Evolutionary conservation across 129 eudicot genomes (phyloP).

Genomic region (Ambrosia trifida): DNA sequence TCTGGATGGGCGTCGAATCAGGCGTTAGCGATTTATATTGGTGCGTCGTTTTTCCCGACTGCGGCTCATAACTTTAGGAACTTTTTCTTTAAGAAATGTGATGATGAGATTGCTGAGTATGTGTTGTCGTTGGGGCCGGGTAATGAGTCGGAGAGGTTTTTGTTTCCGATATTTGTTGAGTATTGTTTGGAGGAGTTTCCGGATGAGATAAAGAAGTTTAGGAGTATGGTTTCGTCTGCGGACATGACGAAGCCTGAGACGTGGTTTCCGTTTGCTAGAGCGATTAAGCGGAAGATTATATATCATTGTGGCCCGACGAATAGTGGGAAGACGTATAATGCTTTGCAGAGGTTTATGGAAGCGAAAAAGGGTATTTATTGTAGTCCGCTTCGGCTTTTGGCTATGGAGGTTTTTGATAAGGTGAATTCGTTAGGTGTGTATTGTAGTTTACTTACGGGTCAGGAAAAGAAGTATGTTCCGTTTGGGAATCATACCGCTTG

Average conservation of each 20-base stretch:
- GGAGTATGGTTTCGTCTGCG: constrained; percentile 71
- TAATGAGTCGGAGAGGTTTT: constrained; percentile 59
- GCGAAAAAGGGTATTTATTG: constrained; percentile 89
- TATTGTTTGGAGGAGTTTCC: constrained; percentile 72
- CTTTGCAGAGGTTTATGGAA: constrained; percentile 90
- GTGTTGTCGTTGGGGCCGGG: constrained; percentile 67
- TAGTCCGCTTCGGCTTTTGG: constrained; percentile 96
- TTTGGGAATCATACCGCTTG: constrained; percentile 87
- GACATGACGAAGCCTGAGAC: constrained; percentile 92
- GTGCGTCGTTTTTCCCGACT: constrained; percentile 71
- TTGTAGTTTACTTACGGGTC: constrained; percentile 90
- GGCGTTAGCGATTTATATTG: constrained; percentile 81
- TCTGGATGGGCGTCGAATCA: constrained; percentile 93
- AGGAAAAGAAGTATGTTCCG: constrained; percentile 82
- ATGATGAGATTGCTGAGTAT: constrained; percentile 43
- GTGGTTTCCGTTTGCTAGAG: constrained; percentile 99
- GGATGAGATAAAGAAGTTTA: constrained; percentile 73
- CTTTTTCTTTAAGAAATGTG: constrained; percentile 54
- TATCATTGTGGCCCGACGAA: constrained; percentile 99
- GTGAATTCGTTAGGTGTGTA: constrained; percentile 82
- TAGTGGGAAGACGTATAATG: constrained; percentile 97
- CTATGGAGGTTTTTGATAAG: constrained; percentile 97
- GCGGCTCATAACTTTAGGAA: constrained; percentile 54
- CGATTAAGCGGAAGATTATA: constrained; percentile 83
- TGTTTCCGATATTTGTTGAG: constrained; percentile 88